phyloP scores from a whole-genome alignment of 108 stramenopile genomes.

The Parietichytrium sp. region DNA sequence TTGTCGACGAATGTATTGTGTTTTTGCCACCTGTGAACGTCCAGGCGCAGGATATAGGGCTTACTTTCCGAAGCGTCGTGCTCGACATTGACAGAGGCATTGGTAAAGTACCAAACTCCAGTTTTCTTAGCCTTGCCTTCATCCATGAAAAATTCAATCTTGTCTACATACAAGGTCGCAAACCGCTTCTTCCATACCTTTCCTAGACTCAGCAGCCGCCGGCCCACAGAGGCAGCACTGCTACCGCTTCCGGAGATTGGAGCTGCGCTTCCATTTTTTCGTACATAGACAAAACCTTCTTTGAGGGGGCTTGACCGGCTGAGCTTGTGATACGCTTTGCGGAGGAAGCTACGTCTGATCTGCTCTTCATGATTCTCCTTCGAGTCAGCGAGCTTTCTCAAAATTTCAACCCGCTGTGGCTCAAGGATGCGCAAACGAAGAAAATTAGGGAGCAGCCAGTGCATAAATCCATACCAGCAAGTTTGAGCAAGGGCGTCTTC shows the following conservation, averaged over 20 bases:
- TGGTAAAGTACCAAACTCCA: too few relatives aligned
- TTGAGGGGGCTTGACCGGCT: background rate
- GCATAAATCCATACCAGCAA: background rate
- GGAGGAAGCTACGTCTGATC: background rate
- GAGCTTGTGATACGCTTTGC: background rate
- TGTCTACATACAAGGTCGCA: background rate
- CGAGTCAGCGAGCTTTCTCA: background rate
- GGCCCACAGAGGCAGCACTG: background rate
- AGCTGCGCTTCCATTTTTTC: background rate
- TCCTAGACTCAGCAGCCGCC: background rate
- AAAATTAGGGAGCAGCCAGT: background rate
- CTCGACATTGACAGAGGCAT: too few relatives aligned
- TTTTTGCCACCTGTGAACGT: too few relatives aligned
- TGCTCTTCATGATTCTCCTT: background rate
- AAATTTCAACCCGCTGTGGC: background rate
- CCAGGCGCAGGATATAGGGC: too few relatives aligned
- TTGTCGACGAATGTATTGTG: too few relatives aligned
- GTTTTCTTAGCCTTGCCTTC: too few relatives aligned
- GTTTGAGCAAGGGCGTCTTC: background rate
- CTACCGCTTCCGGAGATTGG: background rate
- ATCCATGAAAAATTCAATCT: background rate
- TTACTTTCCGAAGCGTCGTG: too few relatives aligned
- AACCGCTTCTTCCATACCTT: background rate
- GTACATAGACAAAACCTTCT: background rate
- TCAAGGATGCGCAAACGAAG: background rate